These are phyloP conservation scores for Phytophthora syringae DNA, from an alignment of 352 stramenopile species.

Conservation along the genomic window DNA sequence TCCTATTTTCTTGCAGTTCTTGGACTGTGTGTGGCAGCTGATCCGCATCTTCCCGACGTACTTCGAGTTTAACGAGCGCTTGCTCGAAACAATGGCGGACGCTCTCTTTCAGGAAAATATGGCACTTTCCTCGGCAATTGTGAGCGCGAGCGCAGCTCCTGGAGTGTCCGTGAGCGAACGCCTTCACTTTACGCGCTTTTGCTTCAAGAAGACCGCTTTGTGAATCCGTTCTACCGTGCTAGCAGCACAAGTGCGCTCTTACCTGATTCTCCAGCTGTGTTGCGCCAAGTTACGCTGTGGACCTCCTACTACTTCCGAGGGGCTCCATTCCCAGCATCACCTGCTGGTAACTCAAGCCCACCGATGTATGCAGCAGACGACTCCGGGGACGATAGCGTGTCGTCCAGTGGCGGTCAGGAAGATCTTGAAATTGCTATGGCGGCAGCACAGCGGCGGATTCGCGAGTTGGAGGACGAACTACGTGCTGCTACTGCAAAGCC, in stretches of 20 bases:
- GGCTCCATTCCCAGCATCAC: slow-evolving; percentile 47
- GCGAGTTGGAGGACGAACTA: slow-evolving; percentile 62
- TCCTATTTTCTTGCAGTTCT: slow-evolving; percentile 91
- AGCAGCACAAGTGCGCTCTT: slow-evolving; percentile 58
- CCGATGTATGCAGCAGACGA: slow-evolving; percentile 46
- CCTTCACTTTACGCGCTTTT: slow-evolving; percentile 76
- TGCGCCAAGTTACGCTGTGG: slow-evolving; percentile 83
- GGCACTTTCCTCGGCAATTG: slow-evolving; percentile 91
- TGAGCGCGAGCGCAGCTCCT: slow-evolving; percentile 72
- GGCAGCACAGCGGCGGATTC: slow-evolving; percentile 55
- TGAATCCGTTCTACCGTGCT: slow-evolving; percentile 79
- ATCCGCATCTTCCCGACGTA: slow-evolving; percentile 78
- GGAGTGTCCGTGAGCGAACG: slow-evolving; percentile 59
- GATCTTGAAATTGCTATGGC: slow-evolving; percentile 69
- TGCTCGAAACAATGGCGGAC: slow-evolving; percentile 80
- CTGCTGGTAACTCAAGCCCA: slow-evolving; percentile 51
- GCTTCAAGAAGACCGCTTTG: slow-evolving; percentile 53
- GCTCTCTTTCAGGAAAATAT: slow-evolving; percentile 77
- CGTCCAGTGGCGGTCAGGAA: slow-evolving; percentile 39
- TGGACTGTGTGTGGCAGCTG: slow-evolving; percentile 91
- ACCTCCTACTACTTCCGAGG: slow-evolving; percentile 83
- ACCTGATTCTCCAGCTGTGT: slow-evolving; percentile 54
- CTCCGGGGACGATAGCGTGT: slow-evolving; percentile 17
- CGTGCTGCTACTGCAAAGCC: slow-evolving; percentile 21
- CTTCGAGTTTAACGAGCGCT: slow-evolving; percentile 85